Base-by-base conservation (phyloP, 306 rosid species). In the Castanopsis chinensis region DNA sequence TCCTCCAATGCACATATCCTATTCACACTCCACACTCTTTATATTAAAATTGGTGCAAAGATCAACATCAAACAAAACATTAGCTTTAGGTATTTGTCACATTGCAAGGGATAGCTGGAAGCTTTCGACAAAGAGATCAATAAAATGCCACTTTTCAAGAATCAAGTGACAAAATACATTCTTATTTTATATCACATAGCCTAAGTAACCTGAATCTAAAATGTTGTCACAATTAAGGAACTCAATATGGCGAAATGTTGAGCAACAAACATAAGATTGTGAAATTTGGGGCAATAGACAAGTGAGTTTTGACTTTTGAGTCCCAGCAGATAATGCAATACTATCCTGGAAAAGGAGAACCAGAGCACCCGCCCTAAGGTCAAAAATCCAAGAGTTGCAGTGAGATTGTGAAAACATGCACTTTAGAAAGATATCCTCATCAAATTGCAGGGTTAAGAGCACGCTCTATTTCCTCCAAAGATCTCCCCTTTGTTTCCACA, bases 401-500 rank as follows among this genome's bases (percentile, higher is more conserved):
- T 30, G 33, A 43, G 67, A 41, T 65, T 70, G n/a, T 69, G 73
- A 73, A n/a, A 60, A 43, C 84, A 35, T 21, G 64, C 74, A 71
- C 53, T 72, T 83, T 51, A 45, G 43, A 27, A 75, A 53, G 69
- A 32, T 64, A 45, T 56, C 32, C 51, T 19, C 77, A 76, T 92
- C 87, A 92, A 75, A 82, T 69, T 68, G 93, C 70, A 27, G 94
- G 49, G 60, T 83, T 91, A 11, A 95, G 93, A 25, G 91, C 97
- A 3, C 87, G 90, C 79, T 95, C 99, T 54, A 95, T 95, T 83
- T 93, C 99, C 86, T 95, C 99, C 89, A 95, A 76, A 0, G 99
- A 95, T 51, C 98, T 88, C 21, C 99, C 99, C 87, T 95, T 95
- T 0, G 99, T 95, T 88, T 95, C 99, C 55, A 95, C 98, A 1